Evolutionary conservation across 2,329 filamentous ascomycete species (phyloP), one percentile per base, ranked within the genome.

Genomic region (Orbilia javanica): DNA sequence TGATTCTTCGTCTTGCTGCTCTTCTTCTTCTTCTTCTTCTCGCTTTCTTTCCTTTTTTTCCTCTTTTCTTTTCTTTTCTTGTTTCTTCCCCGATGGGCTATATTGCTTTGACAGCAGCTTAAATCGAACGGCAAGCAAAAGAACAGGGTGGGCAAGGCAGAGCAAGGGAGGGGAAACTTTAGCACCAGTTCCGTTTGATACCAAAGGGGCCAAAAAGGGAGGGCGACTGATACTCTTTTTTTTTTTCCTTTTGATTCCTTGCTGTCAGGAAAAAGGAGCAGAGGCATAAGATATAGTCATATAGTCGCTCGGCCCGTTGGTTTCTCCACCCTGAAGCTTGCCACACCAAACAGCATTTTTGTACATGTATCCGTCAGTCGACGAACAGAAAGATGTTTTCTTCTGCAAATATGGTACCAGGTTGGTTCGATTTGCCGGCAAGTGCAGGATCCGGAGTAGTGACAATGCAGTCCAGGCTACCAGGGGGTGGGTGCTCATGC

Each of bases 101-200:
- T 78, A 78, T 78, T 78, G 74, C 60, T 60, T 78, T 78, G 74
- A 78, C 74, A 78, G 74, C 74, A 78, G 74, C 74, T 78, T 78
- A 71, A 72, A 64, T 78, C 53, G 63, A 78, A 78, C 63, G 67
- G 67, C 74, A 78, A 44, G 74, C 73, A 71, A 77, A 52, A 72
- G 62, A 67, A 53, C 67, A 78, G 74, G 74, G 74, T 72, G 74
- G 73, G 74, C 63, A 71, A 66, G 74, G 67, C 31, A 66, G 62
- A 68, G 62, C 74, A 78, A 53, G 74, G 74, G 74, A 78, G 74
- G 74, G 74, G 73, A 50, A 72, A 72, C 27, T 78, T 53, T 63
- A 72, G 74, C 67, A 78, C 52, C 67, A 67, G 67, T 78, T 71
- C 74, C 74, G 67, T 78, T 78, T 78, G 70, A 78, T 71, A 62